These are phyloP conservation scores for Camelina neglecta DNA, from an alignment of 345 rosid species.

Conservation along the genomic window DNA sequence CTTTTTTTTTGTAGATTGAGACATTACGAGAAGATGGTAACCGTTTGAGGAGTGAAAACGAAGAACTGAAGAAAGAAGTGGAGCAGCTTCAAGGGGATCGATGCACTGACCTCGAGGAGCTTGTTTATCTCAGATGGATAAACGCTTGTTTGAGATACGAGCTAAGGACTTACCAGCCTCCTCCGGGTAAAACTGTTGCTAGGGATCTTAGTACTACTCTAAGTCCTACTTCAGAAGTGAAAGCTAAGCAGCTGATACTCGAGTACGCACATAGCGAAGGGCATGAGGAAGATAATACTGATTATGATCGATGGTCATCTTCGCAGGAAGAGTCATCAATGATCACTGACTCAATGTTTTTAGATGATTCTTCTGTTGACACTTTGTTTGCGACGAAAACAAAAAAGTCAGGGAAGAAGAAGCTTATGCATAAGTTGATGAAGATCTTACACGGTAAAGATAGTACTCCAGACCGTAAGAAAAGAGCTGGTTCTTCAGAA, in stretches of 20 bases:
- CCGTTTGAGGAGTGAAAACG: slow-evolving; percentile 59
- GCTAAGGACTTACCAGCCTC: slow-evolving; percentile 72
- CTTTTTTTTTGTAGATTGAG: slow-evolving; percentile 51
- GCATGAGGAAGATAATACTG: slow-evolving; percentile 52
- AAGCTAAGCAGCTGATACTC: slow-evolving; percentile 79
- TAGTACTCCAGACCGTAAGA: slow-evolving; percentile 29
- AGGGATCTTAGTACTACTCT: slow-evolving; percentile 81
- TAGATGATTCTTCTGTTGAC: slow-evolving; percentile 61
- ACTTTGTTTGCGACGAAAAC: slow-evolving; percentile 44
- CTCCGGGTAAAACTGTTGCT: slow-evolving; percentile 70
- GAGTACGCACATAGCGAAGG: slow-evolving; percentile 74
- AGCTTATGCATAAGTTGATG: slow-evolving; percentile 65
- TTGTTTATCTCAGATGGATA: slow-evolving; percentile 89
- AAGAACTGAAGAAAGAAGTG: slow-evolving; percentile 55
- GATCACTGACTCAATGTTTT: slow-evolving; percentile 56
- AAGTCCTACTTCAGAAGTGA: slow-evolving; percentile 79
- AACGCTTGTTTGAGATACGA: slow-evolving; percentile 91
- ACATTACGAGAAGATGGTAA: slow-evolving; percentile 53
- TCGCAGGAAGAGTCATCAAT: slow-evolving; percentile 50
- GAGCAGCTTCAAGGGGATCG: slow-evolving; percentile 76
- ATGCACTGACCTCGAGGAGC: slow-evolving; percentile 70
- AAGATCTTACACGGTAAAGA: slow-evolving; percentile 73
- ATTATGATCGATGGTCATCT: slow-evolving; percentile 70
- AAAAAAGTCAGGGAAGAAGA: slow-evolving; percentile 51
- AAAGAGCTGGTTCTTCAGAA: slow-evolving; percentile 48